Percentiles rank a stretch among this genome's conserved stretches.
phyloP scores from a whole-genome alignment of 176 grass and related monocot species.

The Oryza rufipogon region DNA sequence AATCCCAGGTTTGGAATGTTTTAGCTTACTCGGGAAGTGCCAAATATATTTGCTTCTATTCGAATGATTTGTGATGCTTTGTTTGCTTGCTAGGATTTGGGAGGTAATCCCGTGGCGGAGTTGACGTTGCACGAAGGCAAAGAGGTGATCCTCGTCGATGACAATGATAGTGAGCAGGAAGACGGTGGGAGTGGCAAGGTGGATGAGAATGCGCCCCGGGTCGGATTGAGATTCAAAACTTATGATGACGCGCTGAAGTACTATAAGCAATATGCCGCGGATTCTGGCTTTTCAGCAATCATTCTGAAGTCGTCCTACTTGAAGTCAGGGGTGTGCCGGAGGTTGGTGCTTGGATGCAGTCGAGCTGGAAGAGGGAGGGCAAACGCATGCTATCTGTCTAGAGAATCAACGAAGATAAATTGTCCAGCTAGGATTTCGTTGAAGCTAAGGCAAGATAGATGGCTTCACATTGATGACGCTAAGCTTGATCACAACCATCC shows the following conservation, averaged over 20 bases:
- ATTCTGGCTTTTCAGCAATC: constrained; percentile 67
- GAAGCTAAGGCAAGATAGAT: constrained; percentile 85
- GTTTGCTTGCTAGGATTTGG: constrained; percentile 47
- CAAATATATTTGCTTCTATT: not conserved
- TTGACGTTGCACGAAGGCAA: constrained; percentile 40
- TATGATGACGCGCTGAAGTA: constrained; percentile 75
- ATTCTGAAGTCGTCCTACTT: constrained; percentile 73
- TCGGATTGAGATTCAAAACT: constrained; percentile 81
- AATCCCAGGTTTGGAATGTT: constrained; percentile 45
- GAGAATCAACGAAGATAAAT: constrained; percentile 80
- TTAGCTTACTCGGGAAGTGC: not conserved
- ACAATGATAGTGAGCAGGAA: constrained; percentile 57
- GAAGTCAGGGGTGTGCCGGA: constrained; percentile 78
- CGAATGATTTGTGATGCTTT: not conserved
- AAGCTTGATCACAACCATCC: constrained; percentile 92
- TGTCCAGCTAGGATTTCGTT: constrained; percentile 79
- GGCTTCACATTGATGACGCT: constrained; percentile 74
- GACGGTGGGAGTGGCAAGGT: constrained; percentile 25
- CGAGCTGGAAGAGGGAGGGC: constrained; percentile 77
- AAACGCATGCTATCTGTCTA: constrained; percentile 80
- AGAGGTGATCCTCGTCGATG: constrained; percentile 55
- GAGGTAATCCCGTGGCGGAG: constrained; percentile 15
- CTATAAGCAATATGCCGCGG: constrained; percentile 81
- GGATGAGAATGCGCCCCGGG: constrained; percentile 54
- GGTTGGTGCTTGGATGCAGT: constrained; percentile 83